A percentile compares a stretch with the other conserved stretches of the same genome.
These are phyloP conservation scores for Globisporangium carolinianum DNA, from an alignment of 352 stramenopile genomes.

Conservation along the genomic window DNA sequence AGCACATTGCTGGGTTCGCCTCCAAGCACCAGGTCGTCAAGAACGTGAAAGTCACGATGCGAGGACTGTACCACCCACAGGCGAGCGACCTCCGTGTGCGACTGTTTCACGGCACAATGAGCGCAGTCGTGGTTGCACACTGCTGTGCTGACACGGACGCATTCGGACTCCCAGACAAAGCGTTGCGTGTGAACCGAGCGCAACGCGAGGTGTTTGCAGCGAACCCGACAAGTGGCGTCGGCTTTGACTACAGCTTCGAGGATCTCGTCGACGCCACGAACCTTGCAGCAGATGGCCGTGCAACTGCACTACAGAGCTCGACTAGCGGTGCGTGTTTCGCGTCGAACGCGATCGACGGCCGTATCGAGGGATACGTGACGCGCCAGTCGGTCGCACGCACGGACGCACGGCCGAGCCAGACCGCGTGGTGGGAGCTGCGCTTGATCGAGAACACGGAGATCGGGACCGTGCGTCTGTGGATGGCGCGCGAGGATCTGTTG, in stretches of 20 bases:
- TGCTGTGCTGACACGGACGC: slow-evolving; percentile 33
- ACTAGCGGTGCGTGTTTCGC: slow-evolving; percentile 45
- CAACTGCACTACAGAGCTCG: slow-evolving; percentile 60
- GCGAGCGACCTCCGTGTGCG: slow-evolving; percentile 40
- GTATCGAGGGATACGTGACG: slow-evolving; percentile 30
- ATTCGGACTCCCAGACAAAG: slow-evolving; percentile 36
- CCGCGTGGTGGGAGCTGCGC: slow-evolving; percentile 68
- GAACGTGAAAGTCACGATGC: slow-evolving; percentile 40
- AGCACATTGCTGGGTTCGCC: slow-evolving; percentile 25
- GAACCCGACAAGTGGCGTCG: slow-evolving; percentile 57
- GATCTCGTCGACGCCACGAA: slow-evolving; percentile 40
- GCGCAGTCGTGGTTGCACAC: slow-evolving; percentile 28
- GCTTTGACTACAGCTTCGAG: slow-evolving; percentile 65
- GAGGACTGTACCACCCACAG: slow-evolving; percentile 62
- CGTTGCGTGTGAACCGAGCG: slow-evolving; percentile 32
- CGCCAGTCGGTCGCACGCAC: slow-evolving; percentile 50
- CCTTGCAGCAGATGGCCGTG: slow-evolving; percentile 38
- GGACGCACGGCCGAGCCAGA: slow-evolving; percentile 13
- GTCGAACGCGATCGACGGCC: slow-evolving; percentile 63
- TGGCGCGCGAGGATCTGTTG: slow-evolving; percentile 18
- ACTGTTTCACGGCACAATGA: slow-evolving; percentile 43
- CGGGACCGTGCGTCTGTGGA: slow-evolving; percentile 57
- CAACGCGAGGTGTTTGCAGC: slow-evolving; percentile 29
- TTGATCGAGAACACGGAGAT: slow-evolving; percentile 33
- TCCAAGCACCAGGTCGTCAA: slow-evolving; percentile 58